Evolutionary conservation across 1,284 basidiomycete genomes (phyloP), one percentile per base, ranked within the genome.

Genomic region (Pseudozyma hubeiensis): DNA sequence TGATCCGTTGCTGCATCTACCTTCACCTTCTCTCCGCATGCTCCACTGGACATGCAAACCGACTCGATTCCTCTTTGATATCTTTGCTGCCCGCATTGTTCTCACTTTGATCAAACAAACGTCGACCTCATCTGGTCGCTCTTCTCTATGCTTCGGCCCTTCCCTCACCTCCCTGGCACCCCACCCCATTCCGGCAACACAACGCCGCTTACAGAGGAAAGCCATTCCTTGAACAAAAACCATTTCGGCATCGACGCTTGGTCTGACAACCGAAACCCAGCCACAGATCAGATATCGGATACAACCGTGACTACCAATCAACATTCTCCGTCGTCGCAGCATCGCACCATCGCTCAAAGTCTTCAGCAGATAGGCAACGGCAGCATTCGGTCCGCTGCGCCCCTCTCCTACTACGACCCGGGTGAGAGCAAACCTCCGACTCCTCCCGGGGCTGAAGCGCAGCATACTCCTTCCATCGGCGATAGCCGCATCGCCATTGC

Each of bases 321-420:
- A 24, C 13, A 30, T 14, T 30, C 19, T 1, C 3, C 41, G 6
- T 39, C 40, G 45, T 19, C 35, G 35, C 45, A 17, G 31, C 13
- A 19, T 14, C 48, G 33, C 48, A 39, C 3, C 56, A 37, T 30
- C 9, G 34, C n/a, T 19, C 14, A 16, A 10, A 40, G 14, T 14
- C 16, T 14, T 35, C 47, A 53, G n/a, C 45, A 24, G 3, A 31
- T 5, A 19, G 48, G 2, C 31, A 45, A 39, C 3, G 51, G 43
- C 40, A 39, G 31, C 41, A 3, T 51, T 7, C 60, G 56, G 16
- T 64, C 44, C 48, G 17, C 17, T 24, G 52, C 47, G 6, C 66
- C 61, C 11, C 35, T 69, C 11, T 69, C 66, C 4, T 69, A 64
- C 35, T 69, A 69, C 66, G 61, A 64, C 45, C 40, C 66, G n/a